Evolutionary conservation across 2,329 filamentous ascomycete genomes (phyloP).

Genomic region (Botrytis porri): DNA sequence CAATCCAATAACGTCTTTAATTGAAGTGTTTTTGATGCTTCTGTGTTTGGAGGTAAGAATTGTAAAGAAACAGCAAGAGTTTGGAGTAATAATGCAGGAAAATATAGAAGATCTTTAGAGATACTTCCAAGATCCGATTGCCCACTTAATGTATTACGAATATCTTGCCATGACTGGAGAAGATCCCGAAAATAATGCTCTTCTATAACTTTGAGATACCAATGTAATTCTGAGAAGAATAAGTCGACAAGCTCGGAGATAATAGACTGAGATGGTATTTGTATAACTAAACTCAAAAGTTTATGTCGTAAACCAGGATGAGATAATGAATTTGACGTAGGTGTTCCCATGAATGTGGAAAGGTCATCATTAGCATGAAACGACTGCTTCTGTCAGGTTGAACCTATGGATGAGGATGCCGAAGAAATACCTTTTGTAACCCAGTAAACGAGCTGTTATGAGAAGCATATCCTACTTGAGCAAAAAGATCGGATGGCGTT

Average conservation of each 20-base stretch:
- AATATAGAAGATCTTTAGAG: conserved; percentile 22
- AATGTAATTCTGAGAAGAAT: conserved; percentile 20
- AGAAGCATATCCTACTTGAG: conserved; percentile 7
- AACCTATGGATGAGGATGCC: conserved; percentile 39
- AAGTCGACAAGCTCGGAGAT: conserved; percentile 14
- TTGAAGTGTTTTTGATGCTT: conserved; percentile 3
- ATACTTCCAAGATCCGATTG: conserved; percentile 6
- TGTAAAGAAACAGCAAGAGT: conserved; percentile 22
- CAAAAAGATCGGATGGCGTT: conserved; percentile 11
- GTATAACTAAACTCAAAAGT: conserved; percentile 9
- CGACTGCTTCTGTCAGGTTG: conserved; percentile 42
- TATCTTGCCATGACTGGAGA: conserved; percentile 15
- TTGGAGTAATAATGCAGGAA: conserved; percentile 25
- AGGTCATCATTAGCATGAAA: conserved; percentile 40
- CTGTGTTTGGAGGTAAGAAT: conserved; percentile 19
- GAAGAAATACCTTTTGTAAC: conserved; percentile 27
- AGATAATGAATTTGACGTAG: conserved; percentile 7
- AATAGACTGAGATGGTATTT: conserved; percentile 13
- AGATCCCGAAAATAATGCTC: conserved; percentile 18
- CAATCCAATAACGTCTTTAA: conserved; percentile 3
- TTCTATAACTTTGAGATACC: conserved; percentile 19
- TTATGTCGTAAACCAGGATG: conserved; percentile 17
- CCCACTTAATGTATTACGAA: not conserved
- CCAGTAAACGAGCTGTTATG: conserved; percentile 11
- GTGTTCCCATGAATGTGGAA: conserved; percentile 1